Conservation (phyloP, 768 basidiomycete genomes). For the Termitomyces sp. region DNA sequence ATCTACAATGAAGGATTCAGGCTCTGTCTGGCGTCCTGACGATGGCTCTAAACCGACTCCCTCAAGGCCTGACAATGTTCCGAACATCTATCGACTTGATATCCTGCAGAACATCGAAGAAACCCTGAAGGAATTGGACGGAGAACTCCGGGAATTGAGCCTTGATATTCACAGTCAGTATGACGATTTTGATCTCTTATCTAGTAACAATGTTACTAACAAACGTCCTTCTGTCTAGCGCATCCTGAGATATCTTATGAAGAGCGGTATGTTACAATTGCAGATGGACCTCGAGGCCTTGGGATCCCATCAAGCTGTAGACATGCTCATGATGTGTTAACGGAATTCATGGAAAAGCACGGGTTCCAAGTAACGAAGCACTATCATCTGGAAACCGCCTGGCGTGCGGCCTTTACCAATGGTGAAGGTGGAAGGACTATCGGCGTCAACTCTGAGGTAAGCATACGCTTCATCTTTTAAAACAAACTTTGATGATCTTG, state of each 20-base stretch:
- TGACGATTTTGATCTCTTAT: neutral
- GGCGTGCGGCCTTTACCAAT: conserved; percentile 62
- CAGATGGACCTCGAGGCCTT: neutral
- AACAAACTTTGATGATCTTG: neutral
- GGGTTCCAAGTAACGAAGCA: conserved; percentile 62
- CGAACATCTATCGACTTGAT: conserved; percentile 46
- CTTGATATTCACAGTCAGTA: conserved; percentile 64
- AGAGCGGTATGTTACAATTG: conserved; percentile 46
- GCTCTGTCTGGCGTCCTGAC: conserved; percentile 39
- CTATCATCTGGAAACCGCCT: conserved; percentile 70
- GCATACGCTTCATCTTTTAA: neutral
- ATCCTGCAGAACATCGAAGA: conserved; percentile 54
- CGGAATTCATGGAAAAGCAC: conserved; percentile 58
- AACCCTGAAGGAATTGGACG: conserved; percentile 46
- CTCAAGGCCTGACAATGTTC: conserved; percentile 21
- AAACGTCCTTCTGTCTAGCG: conserved; percentile 27
- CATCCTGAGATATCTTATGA: conserved; percentile 70
- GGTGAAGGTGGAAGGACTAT: conserved; percentile 65
- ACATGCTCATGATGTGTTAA: conserved; percentile 67
- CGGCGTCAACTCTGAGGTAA: conserved; percentile 75
- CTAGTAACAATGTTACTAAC: neutral
- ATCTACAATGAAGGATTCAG: conserved; percentile 1
- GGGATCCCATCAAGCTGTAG: conserved; percentile 25
- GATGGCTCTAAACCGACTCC: conserved; percentile 26
- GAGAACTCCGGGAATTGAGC: conserved; percentile 54